Conservation (phyloP, 441 rosid species). For the Adansonia rubrostipa region DNA sequence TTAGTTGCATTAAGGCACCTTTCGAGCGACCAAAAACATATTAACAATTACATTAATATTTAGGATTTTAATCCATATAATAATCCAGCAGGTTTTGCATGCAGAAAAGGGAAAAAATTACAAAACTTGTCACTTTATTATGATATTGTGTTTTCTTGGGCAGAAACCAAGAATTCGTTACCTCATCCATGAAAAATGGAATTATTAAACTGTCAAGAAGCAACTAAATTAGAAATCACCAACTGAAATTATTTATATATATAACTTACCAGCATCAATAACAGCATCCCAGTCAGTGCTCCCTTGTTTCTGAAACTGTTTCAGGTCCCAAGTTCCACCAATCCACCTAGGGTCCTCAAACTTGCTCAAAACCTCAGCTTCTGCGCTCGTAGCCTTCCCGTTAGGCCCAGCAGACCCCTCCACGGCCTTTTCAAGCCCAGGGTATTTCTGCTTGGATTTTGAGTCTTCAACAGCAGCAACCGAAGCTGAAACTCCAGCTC, state of each 20-base stretch:
- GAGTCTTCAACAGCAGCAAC: constrained; percentile 40
- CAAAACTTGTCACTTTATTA: background rate
- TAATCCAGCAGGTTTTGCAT: background rate
- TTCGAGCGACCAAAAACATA: background rate
- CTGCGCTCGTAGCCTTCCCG: constrained; percentile 41
- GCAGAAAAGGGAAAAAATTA: background rate
- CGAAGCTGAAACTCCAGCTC: constrained; percentile 44
- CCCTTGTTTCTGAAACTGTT: constrained; percentile 66
- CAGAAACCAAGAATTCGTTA: background rate
- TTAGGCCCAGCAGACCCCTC: constrained; percentile 35
- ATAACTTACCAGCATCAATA: constrained; percentile 80
- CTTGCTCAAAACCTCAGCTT: constrained; percentile 36
- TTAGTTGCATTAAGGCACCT: background rate
- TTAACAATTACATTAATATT: background rate
- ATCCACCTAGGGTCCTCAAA: constrained; percentile 76
- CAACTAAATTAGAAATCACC: background rate
- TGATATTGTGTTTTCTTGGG: background rate
- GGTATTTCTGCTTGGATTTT: constrained; percentile 26
- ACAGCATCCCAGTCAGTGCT: constrained; percentile 86
- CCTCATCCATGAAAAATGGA: background rate
- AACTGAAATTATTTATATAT: background rate
- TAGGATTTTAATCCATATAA: background rate
- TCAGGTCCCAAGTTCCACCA: constrained; percentile 87
- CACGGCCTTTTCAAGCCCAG: constrained; percentile 13
- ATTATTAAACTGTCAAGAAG: background rate